Conservation (phyloP, 2,329 filamentous ascomycete genomes). For the Aspergillus quadrilineatus region DNA sequence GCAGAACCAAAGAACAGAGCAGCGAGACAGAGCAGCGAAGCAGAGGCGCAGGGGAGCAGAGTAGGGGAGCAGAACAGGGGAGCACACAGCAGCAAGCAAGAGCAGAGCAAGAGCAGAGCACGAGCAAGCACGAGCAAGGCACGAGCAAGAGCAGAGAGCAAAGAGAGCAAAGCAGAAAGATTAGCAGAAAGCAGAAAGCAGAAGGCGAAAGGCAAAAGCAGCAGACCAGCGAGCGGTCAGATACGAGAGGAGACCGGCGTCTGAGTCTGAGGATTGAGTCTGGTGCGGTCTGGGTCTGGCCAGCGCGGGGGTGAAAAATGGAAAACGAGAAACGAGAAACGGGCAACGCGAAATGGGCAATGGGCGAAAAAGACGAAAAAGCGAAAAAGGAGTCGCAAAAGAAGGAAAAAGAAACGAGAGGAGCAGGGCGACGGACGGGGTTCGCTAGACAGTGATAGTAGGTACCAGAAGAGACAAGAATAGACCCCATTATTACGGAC, state of each 20-base stretch:
- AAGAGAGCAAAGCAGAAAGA: not conserved
- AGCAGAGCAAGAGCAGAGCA: not conserved
- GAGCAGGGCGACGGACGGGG: not conserved
- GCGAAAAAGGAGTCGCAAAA: constrained; percentile 4
- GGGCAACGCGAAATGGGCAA: not conserved
- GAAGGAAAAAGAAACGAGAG: constrained; percentile 13
- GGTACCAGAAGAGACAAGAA: too few species aligned
- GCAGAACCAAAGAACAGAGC: too few species aligned
- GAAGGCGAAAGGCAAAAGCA: not conserved
- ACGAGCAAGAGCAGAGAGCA: not conserved
- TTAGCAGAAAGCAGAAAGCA: not conserved
- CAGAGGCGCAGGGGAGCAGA: not conserved
- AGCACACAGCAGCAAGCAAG: not conserved
- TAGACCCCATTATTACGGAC: not conserved
- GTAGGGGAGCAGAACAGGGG: not conserved
- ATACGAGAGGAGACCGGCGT: constrained; percentile 1
- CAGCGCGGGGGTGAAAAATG: constrained; percentile 21
- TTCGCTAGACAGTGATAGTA: too few species aligned
- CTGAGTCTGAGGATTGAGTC: constrained; percentile 1
- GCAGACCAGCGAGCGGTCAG: not conserved
- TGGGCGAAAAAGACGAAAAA: not conserved
- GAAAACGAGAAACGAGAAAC: not conserved
- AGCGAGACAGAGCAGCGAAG: not conserved
- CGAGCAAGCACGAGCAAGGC: not conserved
- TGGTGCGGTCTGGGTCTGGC: constrained; percentile 16